phyloP scores from a whole-genome alignment of 148 eudicot genomes.

The Salicornia ramosissima region DNA sequence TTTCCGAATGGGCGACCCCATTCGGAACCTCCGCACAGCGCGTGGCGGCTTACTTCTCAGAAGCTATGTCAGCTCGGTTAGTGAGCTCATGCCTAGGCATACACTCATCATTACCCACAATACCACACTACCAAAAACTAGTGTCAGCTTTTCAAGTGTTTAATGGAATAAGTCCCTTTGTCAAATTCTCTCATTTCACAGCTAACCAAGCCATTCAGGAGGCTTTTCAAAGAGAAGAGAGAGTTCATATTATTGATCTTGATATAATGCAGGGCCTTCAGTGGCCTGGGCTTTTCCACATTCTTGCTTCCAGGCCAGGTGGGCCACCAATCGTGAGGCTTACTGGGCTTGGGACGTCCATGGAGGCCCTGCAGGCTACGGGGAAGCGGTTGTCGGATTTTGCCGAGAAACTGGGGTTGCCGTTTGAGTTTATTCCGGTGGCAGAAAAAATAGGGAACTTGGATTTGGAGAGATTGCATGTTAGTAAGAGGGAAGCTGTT shows the following conservation, averaged over 20 bases:
- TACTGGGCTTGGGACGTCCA: conserved; percentile 73
- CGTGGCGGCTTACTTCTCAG: conserved; percentile 92
- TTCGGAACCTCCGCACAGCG: conserved; percentile 92
- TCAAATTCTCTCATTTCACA: conserved; percentile 90
- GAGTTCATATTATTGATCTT: conserved; percentile 85
- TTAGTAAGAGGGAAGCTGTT: conserved; percentile 77
- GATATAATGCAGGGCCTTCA: conserved; percentile 96
- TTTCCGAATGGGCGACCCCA: conserved; percentile 78
- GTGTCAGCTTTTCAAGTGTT: conserved; percentile 85
- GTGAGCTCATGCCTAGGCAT: conserved; percentile 62
- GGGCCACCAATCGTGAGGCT: conserved; percentile 77
- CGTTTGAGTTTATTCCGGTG: conserved; percentile 71
- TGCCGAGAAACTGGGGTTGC: conserved; percentile 72
- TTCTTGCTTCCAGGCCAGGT: conserved; percentile 80
- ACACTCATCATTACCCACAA: conserved; percentile 44
- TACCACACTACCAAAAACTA: conserved; percentile 52
- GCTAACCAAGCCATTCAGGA: conserved; percentile 97
- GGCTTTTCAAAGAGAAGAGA: conserved; percentile 75
- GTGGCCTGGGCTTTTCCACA: conserved; percentile 93
- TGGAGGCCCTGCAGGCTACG: conserved; percentile 71
- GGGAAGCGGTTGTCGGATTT: conserved; percentile 83
- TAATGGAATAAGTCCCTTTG: conserved; percentile 87
- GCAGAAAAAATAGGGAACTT: conserved; percentile 83
- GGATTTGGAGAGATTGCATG: conserved; percentile 59
- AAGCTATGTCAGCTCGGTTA: conserved; percentile 88